Evolutionary conservation across 179 eudicot species (phyloP), one percentile per base, ranked within the genome.

Genomic region (Monotropa hypopitys): DNA sequence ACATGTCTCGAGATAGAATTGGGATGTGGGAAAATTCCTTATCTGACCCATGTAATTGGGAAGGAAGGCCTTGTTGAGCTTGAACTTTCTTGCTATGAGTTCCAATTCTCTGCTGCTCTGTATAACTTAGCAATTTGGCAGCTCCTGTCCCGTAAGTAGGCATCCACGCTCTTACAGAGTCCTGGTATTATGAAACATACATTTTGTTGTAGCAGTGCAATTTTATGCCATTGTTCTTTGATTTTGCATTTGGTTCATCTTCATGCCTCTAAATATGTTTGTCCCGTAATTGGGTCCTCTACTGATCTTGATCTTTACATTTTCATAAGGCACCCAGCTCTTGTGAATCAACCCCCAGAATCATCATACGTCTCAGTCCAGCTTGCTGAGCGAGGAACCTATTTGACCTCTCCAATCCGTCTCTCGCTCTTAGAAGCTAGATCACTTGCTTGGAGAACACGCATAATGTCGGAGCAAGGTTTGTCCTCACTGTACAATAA

Each of bases 381-480:
- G 83, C 93, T 96, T 84, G 87, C 88, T 76, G 82, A 81, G 71
- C 88, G 76, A 75, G 94, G 89, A 78, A 66, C 75, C 61, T 84
- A 85, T 78, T 87, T 88, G 81, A 96, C 98, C 80, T 84, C 90
- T 84, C 87, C 90, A 70, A 83, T 94, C 80, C 82, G 79, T 73
- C 75, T 91, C 42, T 86, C 94, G 70, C 89, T 93, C 53, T 77
- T 85, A 45, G 81, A 88, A 84, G 84, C 90, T 78, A 87, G 80
- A 81, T 73, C 87, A 66, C 87, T 89, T 88, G 93, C 99, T 81
- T 94, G 98, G 98, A 92, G 98, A 84, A 86, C 98, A 51, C 93
- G 97, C 74, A 86, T 94, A 66, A 80, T 81, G 62, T 94, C 97
- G 72, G 74, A 73, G 68, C 88, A 81, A 87, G 96, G 99, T 96